Percentiles rank a stretch among this genome's conserved stretches.
Evolutionary conservation across 495 filamentous ascomycete species (phyloP).

Genomic region (Terfezia boudieri): DNA sequence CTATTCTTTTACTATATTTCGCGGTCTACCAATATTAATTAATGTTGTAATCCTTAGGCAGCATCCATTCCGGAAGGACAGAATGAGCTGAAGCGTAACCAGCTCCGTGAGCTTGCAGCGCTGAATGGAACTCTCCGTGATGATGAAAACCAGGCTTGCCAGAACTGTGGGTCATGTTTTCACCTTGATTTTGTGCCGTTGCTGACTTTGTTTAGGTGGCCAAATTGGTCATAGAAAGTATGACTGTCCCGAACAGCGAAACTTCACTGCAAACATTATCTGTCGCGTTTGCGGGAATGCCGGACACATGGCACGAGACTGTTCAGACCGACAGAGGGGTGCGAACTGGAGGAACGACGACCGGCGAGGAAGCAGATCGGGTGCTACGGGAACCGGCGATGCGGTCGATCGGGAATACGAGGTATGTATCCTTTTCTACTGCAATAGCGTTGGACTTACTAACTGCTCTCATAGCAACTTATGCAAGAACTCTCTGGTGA

Average conservation of each 20-base stretch:
- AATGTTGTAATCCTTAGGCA: conserved; percentile 25
- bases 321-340: conserved; percentile 76
- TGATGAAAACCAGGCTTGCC: conserved; percentile 90
- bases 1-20: neutral
- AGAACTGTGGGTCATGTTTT: conserved; percentile 51
- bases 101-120: conserved; percentile 57
- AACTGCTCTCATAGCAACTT: conserved; percentile 45
- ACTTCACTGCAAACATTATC: conserved; percentile 96
- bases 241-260: conserved; percentile 92
- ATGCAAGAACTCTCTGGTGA: conserved; percentile 90
- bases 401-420: conserved; percentile 86
- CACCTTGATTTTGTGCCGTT: neutral
- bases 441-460: conserved; percentile 12
- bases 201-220: conserved; percentile 31
- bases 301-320: conserved; percentile 83
- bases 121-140: conserved; percentile 67
- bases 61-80: conserved; percentile 61
- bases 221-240: conserved; percentile 98
- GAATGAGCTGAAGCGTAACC: conserved; percentile 61
- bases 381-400: conserved; percentile 52
- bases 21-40: neutral
- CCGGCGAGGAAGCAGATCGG: conserved; percentile 12
- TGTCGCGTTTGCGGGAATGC: conserved; percentile 95
- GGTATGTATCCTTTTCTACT: conserved; percentile 28
- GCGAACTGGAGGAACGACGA: conserved; percentile 64